A percentile compares a stretch with the other conserved stretches of the same genome.
Evolutionary conservation across 805 yeast genomes (phyloP).

Genomic region (Saccharomycopsis selenospora): DNA sequence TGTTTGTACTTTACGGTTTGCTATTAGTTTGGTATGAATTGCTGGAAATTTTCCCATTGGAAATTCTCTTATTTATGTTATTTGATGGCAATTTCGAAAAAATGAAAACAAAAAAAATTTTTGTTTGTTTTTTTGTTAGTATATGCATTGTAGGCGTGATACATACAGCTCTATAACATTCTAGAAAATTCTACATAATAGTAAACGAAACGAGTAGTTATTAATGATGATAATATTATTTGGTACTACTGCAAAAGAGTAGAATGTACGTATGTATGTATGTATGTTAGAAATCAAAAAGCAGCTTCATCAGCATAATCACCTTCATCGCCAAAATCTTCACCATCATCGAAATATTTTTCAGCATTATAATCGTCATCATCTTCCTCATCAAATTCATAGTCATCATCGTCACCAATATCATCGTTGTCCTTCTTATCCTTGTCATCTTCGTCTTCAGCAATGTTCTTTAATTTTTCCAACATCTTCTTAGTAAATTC

Average conservation of each 20-base stretch:
- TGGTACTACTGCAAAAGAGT: no score
- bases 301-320: constrained; percentile 69
- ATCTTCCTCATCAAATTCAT: constrained; percentile 64
- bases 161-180: no score
- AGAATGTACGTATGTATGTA: neutral
- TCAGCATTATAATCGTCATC: constrained; percentile 79
- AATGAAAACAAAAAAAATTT: no score
- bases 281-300: constrained; percentile 33
- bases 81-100: no score
- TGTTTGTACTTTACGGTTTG: neutral
- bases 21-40: no score
- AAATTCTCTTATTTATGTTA: neutral
- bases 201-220: no score
- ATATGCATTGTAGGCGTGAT: no score
- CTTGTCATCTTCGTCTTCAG: constrained; percentile 35
- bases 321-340: constrained; percentile 40
- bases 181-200: no score
- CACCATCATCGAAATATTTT: constrained; percentile 68
- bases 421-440: constrained; percentile 35
- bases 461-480: constrained; percentile 36
- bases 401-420: constrained; percentile 52
- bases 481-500: constrained; percentile 28
- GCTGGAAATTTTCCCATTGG: no score
- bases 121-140: no score
- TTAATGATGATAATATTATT: no score